Conservation (phyloP, 768 basidiomycete genomes). For the Tricholoma furcatifolium region DNA sequence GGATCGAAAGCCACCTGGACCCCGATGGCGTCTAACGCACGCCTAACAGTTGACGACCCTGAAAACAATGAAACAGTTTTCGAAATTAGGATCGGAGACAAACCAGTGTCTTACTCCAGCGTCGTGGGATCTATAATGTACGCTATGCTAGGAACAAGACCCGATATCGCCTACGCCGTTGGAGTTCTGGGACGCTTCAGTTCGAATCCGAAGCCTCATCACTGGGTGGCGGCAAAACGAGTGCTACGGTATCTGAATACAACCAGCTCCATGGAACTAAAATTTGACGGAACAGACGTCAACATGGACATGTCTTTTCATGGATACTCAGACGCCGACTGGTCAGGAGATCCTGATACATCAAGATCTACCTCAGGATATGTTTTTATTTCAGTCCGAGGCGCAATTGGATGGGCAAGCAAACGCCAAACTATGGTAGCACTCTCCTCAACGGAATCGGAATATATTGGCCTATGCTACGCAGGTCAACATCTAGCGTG, state of each 20-base stretch:
- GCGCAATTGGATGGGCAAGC: not conserved
- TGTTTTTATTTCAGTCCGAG: not conserved
- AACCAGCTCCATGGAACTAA: too few species aligned
- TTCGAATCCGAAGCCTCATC: not conserved
- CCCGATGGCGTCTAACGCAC: not conserved
- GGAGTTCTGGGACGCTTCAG: not conserved
- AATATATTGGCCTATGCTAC: too few species aligned
- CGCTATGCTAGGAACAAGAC: too few species aligned
- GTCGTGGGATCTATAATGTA: too few species aligned
- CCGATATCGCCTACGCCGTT: too few species aligned
- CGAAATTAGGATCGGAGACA: not conserved
- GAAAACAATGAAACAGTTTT: not conserved
- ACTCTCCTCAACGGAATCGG: not conserved
- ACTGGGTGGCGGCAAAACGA: too few species aligned
- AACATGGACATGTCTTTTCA: too few species aligned
- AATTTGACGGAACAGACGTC: not conserved
- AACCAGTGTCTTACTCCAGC: too few species aligned
- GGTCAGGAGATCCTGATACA: too few species aligned
- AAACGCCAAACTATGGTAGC: not conserved
- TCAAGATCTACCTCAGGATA: too few species aligned
- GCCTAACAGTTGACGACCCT: too few species aligned
- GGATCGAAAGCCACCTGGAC: not conserved
- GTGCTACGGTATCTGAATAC: not conserved
- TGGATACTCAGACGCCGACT: too few species aligned
- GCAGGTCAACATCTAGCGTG: not conserved